phyloP scores from a whole-genome alignment of 2,329 filamentous ascomycete species.

The Pezicula radicicola region DNA sequence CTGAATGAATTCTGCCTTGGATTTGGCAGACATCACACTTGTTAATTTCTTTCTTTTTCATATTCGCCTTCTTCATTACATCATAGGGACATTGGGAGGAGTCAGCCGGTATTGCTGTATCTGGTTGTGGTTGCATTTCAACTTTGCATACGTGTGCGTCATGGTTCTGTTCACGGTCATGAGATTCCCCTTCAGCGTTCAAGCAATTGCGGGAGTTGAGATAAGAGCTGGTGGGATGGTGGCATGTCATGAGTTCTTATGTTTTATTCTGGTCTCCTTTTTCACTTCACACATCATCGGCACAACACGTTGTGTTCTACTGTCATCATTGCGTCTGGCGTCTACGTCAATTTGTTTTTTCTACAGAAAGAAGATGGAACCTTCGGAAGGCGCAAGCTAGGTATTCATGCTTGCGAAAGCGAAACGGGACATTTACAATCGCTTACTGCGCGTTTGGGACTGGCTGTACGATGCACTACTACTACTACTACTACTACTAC shows the following conservation, averaged over 20 bases:
- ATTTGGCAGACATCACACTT: constrained; percentile 11
- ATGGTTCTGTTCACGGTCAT: constrained; percentile 29
- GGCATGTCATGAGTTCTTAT: constrained; percentile 23
- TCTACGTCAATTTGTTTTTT: constrained; percentile 10
- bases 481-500: no score
- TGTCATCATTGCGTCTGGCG: constrained; percentile 24
- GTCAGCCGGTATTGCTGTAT: constrained; percentile 22
- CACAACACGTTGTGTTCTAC: constrained; percentile 10
- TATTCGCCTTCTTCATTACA: constrained; percentile 9
- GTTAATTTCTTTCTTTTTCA: constrained; percentile 7
- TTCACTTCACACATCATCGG: constrained; percentile 12
- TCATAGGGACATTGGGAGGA: constrained; percentile 21
- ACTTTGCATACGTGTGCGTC: constrained; percentile 16
- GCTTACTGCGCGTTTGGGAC: no score
- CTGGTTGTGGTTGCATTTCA: constrained; percentile 26
- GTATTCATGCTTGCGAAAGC: constrained; percentile 15
- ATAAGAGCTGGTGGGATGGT: constrained; percentile 20
- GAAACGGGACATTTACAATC: no score
- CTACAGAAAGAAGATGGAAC: constrained; percentile 2
- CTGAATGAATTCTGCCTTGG: constrained; percentile 13
- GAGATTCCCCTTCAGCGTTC: constrained; percentile 30
- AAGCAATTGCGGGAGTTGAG: constrained; percentile 27
- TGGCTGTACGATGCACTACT: no score
- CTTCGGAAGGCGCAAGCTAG: constrained; percentile 24
- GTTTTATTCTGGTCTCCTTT: constrained; percentile 18